Evolutionary conservation across 2,329 filamentous ascomycete species (phyloP), one percentile per base, ranked within the genome.

Genomic region (Pseudogymnoascus sp.): DNA sequence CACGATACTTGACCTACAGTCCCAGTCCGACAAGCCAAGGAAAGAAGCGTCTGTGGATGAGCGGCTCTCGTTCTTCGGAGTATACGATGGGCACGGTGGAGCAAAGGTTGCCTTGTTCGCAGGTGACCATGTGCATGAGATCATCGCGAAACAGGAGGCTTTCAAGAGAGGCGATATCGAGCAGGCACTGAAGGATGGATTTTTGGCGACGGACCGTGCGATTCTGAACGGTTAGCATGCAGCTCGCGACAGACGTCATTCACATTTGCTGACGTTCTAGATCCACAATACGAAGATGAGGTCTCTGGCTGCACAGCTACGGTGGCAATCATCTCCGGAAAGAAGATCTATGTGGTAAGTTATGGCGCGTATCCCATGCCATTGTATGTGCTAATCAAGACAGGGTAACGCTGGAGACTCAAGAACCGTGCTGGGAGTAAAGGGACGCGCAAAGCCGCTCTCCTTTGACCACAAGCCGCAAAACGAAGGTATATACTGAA

Each of bases 401-500:
- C 70, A 99, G 95, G 95, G 91, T 73, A 99, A 99, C 76, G 91
- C 95, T 67, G 95, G 95, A 74, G 95, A 99, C 77, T 99, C 95
- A 67, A 87, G 95, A 80, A 91, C 89, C 74, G 95, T 99, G 26
- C 79, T 99, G 68, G 95, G 95, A 71, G 91, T 99, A 73, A 99
- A 97, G 80, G 95, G 95, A 69, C 86, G 95, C 72, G 95, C 95
- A 69, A 99, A 97, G 80, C 95, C 95, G 62, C 83, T 99, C 65
- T 99, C 95, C n/a, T 96, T 96, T 74, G 95, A 99, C 76, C 95
- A 99, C 82, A 99, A 99, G 80, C 95, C 95, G 44, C 93, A 97
- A 76, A 97, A 97, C 71, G 95, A 99, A 84, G 91, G 92, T 96
- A 74, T 64, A 81, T 65, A 35, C 13, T 19, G 13, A 1, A 15